phyloP scores from a whole-genome alignment of 2,329 filamentous ascomycete genomes.

The Lomentospora prolificans region DNA sequence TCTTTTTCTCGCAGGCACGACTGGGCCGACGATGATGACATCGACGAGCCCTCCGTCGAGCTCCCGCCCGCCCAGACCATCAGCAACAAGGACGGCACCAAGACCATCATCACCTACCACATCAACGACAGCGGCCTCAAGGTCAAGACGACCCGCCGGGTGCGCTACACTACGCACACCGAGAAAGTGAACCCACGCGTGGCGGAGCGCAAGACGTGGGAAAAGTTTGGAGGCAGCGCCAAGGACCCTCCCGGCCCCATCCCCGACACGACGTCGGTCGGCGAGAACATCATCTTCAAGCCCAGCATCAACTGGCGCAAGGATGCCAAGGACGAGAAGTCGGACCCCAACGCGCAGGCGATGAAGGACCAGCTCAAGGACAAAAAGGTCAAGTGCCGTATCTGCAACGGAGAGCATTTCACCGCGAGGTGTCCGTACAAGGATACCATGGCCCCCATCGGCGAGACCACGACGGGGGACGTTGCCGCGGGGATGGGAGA shows the following conservation, averaged over 20 bases:
- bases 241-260: conserved; percentile 77
- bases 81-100: conserved; percentile 96
- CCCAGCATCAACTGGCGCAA: conserved; percentile 91
- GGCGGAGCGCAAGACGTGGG: conserved; percentile 85
- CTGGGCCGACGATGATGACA: conserved; percentile 95
- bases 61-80: conserved; percentile 83
- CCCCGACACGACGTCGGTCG: conserved; percentile 81
- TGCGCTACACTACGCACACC: conserved; percentile 84
- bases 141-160: conserved; percentile 92
- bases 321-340: conserved; percentile 72
- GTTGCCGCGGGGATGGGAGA: conserved; percentile 45
- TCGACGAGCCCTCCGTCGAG: conserved; percentile 57
- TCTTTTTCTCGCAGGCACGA: conserved; percentile 41
- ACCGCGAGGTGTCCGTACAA: conserved; percentile 99
- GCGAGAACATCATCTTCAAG: conserved; percentile 96
- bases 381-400: conserved; percentile 99
- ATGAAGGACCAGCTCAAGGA: conserved; percentile 84
- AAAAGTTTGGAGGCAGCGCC: conserved; percentile 85
- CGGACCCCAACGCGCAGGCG: conserved; percentile 61
- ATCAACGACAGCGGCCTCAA: conserved; percentile 91
- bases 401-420: conserved; percentile 98
- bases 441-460: conserved; percentile 92
- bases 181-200: conserved; percentile 94
- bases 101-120: conserved; percentile 84
- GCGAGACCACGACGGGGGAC: conserved; percentile 46